Conservation (phyloP, 2,329 filamentous ascomycete genomes). For the Cercospora sp. region DNA sequence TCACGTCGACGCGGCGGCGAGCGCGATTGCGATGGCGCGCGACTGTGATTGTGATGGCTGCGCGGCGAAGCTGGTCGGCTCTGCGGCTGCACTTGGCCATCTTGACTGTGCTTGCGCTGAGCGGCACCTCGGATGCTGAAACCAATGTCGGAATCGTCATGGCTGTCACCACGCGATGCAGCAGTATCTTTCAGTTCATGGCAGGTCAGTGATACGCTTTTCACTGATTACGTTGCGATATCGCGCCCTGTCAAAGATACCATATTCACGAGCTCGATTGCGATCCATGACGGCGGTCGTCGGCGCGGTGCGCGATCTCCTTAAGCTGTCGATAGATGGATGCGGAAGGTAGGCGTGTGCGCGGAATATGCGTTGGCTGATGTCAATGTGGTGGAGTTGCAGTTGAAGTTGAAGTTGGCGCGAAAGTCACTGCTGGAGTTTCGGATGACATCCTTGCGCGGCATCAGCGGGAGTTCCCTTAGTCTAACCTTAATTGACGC, state of each 20-base stretch:
- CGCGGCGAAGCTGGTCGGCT: constrained; percentile 9
- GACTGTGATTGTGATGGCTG: neutral
- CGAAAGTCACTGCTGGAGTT: neutral
- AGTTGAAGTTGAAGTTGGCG: neutral
- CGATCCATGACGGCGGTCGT: constrained; percentile 20
- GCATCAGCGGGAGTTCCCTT: neutral
- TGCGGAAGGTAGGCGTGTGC: neutral
- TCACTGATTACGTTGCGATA: constrained; percentile 19
- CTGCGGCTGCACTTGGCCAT: neutral
- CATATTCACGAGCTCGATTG: constrained; percentile 22
- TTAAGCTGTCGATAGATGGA: neutral
- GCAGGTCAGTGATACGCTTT: constrained; percentile 21
- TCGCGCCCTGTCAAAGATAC: constrained; percentile 23
- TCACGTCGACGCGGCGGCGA: constrained; percentile 14
- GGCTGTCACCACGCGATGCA: constrained; percentile 10
- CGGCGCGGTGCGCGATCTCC: constrained; percentile 43
- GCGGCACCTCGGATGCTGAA: constrained; percentile 21
- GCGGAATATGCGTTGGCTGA: neutral
- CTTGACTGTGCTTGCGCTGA: constrained; percentile 9
- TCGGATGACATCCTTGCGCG: neutral
- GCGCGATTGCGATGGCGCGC: constrained; percentile 3
- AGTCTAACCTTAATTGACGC: neutral
- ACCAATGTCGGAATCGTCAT: constrained; percentile 14
- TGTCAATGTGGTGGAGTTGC: neutral
- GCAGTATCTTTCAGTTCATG: constrained; percentile 20